phyloP scores from a whole-genome alignment of 768 basidiomycete species.

The Crepidotus variabilis region DNA sequence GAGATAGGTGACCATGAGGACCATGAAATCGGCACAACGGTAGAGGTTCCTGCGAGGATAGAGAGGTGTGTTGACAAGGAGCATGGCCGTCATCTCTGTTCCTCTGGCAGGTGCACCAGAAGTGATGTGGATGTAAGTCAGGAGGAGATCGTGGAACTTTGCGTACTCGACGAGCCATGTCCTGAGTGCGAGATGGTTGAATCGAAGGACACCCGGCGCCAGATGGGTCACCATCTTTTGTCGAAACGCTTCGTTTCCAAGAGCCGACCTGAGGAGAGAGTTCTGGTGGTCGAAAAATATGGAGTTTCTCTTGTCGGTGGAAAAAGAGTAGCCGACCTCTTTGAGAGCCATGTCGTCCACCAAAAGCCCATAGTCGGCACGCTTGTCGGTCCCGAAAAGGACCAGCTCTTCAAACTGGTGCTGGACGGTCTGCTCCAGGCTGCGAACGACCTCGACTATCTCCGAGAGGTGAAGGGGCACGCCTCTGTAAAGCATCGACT shows the following conservation, averaged over 20 bases:
- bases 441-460: constrained; percentile 5
- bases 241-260: too few species aligned
- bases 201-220: background rate
- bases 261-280: too few species aligned
- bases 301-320: constrained; percentile 9
- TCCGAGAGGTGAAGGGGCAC: constrained; percentile 6
- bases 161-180: constrained; percentile 8
- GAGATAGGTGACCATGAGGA: constrained; percentile 14
- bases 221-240: too few species aligned
- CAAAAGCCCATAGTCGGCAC: constrained; percentile 8
- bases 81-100: constrained; percentile 9
- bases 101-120: constrained; percentile 16
- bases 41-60: constrained; percentile 8
- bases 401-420: constrained; percentile 18
- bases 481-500: constrained; percentile 14
- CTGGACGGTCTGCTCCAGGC: constrained; percentile 7
- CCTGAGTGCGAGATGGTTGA: background rate
- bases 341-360: constrained; percentile 15
- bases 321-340: constrained; percentile 18
- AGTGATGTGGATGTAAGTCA: constrained; percentile 3
- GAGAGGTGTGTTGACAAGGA: constrained; percentile 4
- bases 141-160: background rate
- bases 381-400: constrained; percentile 4
- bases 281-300: background rate
- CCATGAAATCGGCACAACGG: constrained; percentile 11